Evolutionary conservation across 768 basidiomycete genomes (phyloP).

Genomic region (Russula brevipes): DNA sequence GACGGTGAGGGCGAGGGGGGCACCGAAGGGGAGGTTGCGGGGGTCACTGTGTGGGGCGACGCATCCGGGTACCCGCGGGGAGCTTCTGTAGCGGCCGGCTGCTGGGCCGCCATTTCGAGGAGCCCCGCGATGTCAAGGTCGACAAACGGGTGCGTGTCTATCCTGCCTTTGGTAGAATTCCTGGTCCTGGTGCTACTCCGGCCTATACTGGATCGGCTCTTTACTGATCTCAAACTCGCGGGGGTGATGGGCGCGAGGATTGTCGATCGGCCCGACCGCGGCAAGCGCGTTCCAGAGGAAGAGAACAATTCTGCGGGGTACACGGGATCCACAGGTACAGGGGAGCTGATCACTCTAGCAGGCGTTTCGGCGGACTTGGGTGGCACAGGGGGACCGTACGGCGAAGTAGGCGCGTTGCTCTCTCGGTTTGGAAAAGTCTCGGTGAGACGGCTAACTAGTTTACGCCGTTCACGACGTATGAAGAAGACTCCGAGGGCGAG

Average conservation of each 20-base stretch:
- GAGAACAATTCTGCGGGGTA: slow-evolving; percentile 10
- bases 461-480: slow-evolving; percentile 13
- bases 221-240: neutral
- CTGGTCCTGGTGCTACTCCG: slow-evolving; percentile 5
- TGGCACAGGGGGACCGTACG: neutral
- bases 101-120: slow-evolving; percentile 18
- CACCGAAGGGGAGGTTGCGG: neutral
- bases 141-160: neutral
- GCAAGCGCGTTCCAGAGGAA: neutral
- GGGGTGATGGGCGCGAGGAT: slow-evolving; percentile 8
- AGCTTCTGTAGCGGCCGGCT: neutral
- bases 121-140: slow-evolving; percentile 24
- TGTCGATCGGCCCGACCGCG: slow-evolving; percentile 1
- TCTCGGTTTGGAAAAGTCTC: neutral
- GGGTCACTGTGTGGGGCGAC: neutral
- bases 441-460: neutral
- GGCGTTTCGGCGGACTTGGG: neutral
- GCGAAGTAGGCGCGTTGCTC: neutral
- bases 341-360: neutral
- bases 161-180: neutral
- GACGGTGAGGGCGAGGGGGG: neutral
- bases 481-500: slow-evolving; percentile 5
- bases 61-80: slow-evolving; percentile 1
- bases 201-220: neutral
- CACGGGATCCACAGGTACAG: slow-evolving; percentile 8